Evolutionary conservation across 2,329 filamentous ascomycete species (phyloP), one percentile per base, ranked within the genome.

Genomic region (Nemania sp.): DNA sequence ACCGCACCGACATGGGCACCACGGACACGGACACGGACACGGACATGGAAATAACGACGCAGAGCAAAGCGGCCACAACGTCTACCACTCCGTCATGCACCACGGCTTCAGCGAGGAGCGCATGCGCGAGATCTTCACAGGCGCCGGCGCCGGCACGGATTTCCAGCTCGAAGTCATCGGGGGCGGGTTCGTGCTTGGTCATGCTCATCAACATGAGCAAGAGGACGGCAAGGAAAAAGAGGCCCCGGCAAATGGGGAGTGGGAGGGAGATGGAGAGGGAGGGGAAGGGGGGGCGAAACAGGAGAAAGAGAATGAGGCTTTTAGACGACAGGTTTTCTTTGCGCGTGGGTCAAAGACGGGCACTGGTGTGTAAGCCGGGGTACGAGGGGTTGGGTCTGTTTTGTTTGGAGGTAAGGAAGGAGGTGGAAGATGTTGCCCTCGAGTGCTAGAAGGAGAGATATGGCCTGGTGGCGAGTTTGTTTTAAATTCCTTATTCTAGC

Each of bases 31-130:
- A 5, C 45, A 64, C 13, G 45, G 10, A 6, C 57, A 62, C 35
- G 45, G 29, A 5, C 45, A 64, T 8, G 45, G 10, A 6, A 53
- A 62, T 27, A 38, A 24, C 8, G 51, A 62, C 8, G 49, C 45
- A 2, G 86, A 71, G 55, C 7, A 51, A 27, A 29, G 20, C n/a
- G 11, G 20, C 29, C 57, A 57, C 24, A 35, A 70, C 3, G 74
- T 76, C 4, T 66, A 75, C 3, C 79, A 84, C 41, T 90, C 89
- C 0, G 85, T 94, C 22, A 86, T 85, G 35, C 89, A 91, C 61
- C 84, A 89, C 69, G 91, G 92, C 0, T 94, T 94, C 78, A 85
- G 83, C 1, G 80, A 87, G 75, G 83, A 85, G 11, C 82, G 86
- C 29, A 86, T 93, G 59, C 83, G 81, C 73, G 77, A 80, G 24